phyloP scores from a whole-genome alignment of 768 basidiomycete genomes.

The Tulasnella sp. region DNA sequence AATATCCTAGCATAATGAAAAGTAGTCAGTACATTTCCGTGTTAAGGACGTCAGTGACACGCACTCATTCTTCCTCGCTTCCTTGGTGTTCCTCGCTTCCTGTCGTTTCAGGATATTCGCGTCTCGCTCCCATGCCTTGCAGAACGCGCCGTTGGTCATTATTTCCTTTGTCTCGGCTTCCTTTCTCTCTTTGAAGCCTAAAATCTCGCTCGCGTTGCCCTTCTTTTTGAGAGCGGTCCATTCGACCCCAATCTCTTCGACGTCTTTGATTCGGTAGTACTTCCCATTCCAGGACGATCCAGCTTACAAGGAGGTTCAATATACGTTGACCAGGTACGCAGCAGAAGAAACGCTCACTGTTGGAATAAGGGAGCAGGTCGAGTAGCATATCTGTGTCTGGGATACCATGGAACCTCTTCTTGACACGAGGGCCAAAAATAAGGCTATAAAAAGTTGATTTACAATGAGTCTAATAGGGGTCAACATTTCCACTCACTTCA shows the following conservation, averaged over 20 bases:
- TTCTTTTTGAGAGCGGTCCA: not conserved
- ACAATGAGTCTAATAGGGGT: not conserved
- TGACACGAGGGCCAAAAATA: not conserved
- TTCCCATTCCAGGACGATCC: not conserved
- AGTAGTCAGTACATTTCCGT: not conserved
- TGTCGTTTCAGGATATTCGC: not conserved
- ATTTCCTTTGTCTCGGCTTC: not conserved
- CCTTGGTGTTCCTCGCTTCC: not conserved
- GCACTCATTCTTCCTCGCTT: not conserved
- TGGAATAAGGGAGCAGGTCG: not conserved
- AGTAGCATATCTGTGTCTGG: not conserved
- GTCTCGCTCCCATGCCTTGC: not conserved
- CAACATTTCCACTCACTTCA: not conserved
- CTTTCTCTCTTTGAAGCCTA: not conserved
- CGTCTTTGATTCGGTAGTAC: not conserved
- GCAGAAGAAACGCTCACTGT: not conserved
- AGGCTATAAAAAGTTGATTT: not conserved
- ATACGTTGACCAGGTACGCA: rapidly evolving
- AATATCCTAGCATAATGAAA: not conserved
- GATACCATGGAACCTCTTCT: not conserved
- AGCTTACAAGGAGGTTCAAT: not conserved
- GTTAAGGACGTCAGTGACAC: not conserved
- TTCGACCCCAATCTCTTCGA: not conserved
- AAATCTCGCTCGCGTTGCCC: not conserved
- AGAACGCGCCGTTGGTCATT: not conserved